These are phyloP conservation scores for Sugiyamaella grinbergsii DNA, from an alignment of 1,139 yeast species.

Conservation along the genomic window DNA sequence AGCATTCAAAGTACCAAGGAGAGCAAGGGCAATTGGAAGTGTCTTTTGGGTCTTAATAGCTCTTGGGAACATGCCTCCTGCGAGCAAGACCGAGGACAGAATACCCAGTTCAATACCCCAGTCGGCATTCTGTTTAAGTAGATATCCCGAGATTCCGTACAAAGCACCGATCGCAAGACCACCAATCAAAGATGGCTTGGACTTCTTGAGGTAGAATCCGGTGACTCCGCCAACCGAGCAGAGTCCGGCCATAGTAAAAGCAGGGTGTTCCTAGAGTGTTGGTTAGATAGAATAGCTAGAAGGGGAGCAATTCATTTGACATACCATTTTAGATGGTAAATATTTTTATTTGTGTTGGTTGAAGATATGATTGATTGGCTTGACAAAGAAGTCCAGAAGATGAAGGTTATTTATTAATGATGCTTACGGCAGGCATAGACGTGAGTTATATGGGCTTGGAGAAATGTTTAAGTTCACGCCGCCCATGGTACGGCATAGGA, in stretches of 20 bases:
- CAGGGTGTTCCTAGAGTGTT: constrained; percentile 52
- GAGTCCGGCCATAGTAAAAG: constrained; percentile 73
- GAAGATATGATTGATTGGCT: too few relatives aligned
- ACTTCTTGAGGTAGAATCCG: constrained; percentile 71
- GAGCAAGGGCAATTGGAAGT: constrained; percentile 66
- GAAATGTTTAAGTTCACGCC: too few relatives aligned
- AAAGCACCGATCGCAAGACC: constrained; percentile 70
- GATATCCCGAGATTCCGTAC: constrained; percentile 78
- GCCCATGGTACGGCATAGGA: too few relatives aligned
- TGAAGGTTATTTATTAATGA: too few relatives aligned
- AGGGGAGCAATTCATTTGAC: neutral
- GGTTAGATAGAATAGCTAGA: neutral
- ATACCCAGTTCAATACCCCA: constrained; percentile 82
- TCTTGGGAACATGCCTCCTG: constrained; percentile 62
- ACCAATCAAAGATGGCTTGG: constrained; percentile 78
- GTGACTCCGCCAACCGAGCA: constrained; percentile 72
- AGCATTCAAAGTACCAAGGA: constrained; percentile 65
- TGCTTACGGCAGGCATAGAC: too few relatives aligned
- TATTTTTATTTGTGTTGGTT: too few relatives aligned
- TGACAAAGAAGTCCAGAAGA: too few relatives aligned
- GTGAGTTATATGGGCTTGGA: too few relatives aligned
- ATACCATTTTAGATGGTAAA: constrained; percentile 9
- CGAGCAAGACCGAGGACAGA: constrained; percentile 64
- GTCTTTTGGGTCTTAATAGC: constrained; percentile 68
- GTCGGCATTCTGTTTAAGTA: constrained; percentile 70